Evolutionary conservation across 2,329 filamentous ascomycete species (phyloP).

Genomic region (Fusarium sp.): DNA sequence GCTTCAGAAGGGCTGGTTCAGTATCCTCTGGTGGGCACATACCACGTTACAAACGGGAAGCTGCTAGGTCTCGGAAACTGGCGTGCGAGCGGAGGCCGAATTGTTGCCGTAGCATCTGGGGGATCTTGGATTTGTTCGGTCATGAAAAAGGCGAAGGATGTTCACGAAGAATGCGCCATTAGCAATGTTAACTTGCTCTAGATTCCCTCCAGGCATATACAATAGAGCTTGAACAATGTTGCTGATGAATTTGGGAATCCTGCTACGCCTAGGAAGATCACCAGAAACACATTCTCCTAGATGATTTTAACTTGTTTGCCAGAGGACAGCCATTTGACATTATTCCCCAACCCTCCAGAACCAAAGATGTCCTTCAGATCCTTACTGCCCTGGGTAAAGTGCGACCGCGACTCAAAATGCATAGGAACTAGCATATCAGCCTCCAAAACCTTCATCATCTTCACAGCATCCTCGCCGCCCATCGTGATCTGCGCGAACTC

Average conservation of each 20-base stretch:
- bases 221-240: no score
- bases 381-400: background rate
- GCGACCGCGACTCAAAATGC: background rate
- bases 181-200: no score
- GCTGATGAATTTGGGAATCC: no score
- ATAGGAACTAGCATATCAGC: background rate
- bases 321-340: accelerated
- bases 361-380: background rate
- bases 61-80: slow-evolving; percentile 45
- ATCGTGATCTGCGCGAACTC: background rate
- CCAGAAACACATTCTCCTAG: background rate
- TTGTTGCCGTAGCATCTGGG: slow-evolving; percentile 45
- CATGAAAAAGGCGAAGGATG: background rate
- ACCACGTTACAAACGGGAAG: slow-evolving; percentile 41
- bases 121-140: slow-evolving; percentile 48
- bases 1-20: slow-evolving; percentile 31
- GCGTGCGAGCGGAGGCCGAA: slow-evolving; percentile 43
- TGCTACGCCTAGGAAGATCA: no score
- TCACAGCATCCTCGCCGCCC: background rate
- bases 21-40: slow-evolving; percentile 48
- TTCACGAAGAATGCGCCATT: no score
- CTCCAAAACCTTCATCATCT: background rate
- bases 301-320: background rate
- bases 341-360: accelerated
- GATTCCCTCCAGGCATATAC: no score